These are phyloP conservation scores for Wallacemonas sp. DNA, from an alignment of 208 protist species.

Conservation along the genomic window DNA sequence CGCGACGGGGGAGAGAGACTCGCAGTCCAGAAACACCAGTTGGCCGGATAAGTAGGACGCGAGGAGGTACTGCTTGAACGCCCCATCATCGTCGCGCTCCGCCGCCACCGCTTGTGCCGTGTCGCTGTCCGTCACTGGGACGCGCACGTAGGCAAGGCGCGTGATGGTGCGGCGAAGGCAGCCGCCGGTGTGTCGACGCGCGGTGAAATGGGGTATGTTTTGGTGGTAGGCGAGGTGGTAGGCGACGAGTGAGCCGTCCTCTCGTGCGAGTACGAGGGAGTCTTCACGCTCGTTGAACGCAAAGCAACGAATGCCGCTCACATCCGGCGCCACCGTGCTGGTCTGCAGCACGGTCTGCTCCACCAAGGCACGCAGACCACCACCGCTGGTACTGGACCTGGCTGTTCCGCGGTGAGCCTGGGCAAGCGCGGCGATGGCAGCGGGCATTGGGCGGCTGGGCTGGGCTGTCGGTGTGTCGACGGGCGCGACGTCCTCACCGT, in stretches of 20 bases:
- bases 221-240: constrained; percentile 68
- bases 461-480: no score
- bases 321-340: constrained; percentile 83
- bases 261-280: constrained; percentile 69
- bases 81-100: neutral
- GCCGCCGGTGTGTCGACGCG: constrained; percentile 73
- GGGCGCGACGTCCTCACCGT: no score
- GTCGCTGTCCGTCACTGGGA: neutral
- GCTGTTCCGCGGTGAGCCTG: neutral
- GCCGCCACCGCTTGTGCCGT: neutral
- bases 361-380: constrained; percentile 56
- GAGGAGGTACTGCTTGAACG: constrained; percentile 32
- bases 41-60: constrained; percentile 80
- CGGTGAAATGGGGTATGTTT: constrained; percentile 80
- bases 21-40: constrained; percentile 69
- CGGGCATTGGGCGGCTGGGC: neutral
- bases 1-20: constrained; percentile 65
- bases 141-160: constrained; percentile 45
- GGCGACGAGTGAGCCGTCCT: constrained; percentile 78
- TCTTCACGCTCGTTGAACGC: constrained; percentile 49
- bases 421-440: neutral
- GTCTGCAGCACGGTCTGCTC: constrained; percentile 49
- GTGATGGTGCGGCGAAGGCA: constrained; percentile 67
- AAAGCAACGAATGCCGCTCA: constrained; percentile 74
- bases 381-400: constrained; percentile 20